Percentiles rank a stretch among this genome's conserved stretches.
Evolutionary conservation across 352 stramenopile genomes (phyloP).

Genomic region (Stephanocyclus meneghinianus): DNA sequence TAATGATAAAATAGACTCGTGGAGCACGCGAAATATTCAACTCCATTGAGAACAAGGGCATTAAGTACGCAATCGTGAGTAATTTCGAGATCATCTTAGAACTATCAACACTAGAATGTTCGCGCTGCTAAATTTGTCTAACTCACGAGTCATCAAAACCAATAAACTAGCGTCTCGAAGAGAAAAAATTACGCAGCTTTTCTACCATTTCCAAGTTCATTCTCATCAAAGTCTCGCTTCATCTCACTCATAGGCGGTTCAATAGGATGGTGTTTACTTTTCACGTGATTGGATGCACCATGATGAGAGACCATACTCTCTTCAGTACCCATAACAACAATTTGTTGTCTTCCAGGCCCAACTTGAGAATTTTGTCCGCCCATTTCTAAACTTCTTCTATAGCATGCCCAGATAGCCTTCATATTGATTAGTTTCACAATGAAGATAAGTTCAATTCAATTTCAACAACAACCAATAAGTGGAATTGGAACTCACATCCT

Average conservation of each 20-base stretch:
- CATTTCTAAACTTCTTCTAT: conserved; percentile 91
- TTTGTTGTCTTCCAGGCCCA: conserved; percentile 46
- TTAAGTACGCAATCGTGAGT: too few relatives aligned
- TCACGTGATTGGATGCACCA: neutral
- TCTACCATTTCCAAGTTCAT: conserved; percentile 1
- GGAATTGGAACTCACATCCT: conserved; percentile 56
- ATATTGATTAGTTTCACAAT: neutral
- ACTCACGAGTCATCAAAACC: too few relatives aligned
- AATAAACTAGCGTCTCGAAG: too few relatives aligned
- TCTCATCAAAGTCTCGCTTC: conserved; percentile 8
- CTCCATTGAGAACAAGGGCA: too few relatives aligned
- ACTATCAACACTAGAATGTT: too few relatives aligned
- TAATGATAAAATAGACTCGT: too few relatives aligned
- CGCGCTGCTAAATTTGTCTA: too few relatives aligned
- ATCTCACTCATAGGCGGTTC: conserved; percentile 21
- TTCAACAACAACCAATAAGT: neutral
- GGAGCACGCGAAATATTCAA: too few relatives aligned
- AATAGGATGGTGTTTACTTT: conserved; percentile 12
- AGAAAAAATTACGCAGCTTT: neutral
- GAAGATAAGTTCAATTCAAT: neutral
- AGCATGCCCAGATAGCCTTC: conserved; percentile 93
- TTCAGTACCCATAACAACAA: conserved; percentile 14
- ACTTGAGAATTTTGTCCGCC: conserved; percentile 80
- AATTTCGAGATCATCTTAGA: too few relatives aligned
- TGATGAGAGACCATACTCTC: neutral